Evolutionary conservation across 768 basidiomycete species (phyloP).

Genomic region (Boletus eberwhitei): DNA sequence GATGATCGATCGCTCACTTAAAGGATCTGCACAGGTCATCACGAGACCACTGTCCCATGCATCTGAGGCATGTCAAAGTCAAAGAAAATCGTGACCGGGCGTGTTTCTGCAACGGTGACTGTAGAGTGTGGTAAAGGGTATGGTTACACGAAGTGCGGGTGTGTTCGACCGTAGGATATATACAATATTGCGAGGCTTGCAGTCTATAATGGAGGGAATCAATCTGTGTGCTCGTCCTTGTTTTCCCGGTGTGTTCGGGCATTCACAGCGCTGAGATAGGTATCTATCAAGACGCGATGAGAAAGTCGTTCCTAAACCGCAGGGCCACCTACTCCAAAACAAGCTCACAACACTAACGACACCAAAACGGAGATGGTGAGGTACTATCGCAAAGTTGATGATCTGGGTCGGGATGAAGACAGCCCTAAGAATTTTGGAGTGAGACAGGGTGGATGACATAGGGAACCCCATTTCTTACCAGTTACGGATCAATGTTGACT

Average conservation of each 20-base stretch:
- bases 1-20: not conserved
- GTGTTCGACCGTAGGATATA: constrained; percentile 12
- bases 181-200: not conserved
- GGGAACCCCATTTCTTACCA: constrained; percentile 44
- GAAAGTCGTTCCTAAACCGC: not conserved
- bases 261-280: constrained; percentile 60
- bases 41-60: not conserved
- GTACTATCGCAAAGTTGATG: constrained; percentile 76
- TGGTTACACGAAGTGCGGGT: constrained; percentile 9
- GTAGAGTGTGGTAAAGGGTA: not conserved
- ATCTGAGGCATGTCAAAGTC: not conserved
- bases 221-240: not conserved
- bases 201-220: not conserved
- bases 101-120: not conserved
- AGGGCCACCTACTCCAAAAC: constrained; percentile 67
- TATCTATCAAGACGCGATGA: constrained; percentile 38
- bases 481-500: constrained; percentile 70
- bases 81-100: not conserved
- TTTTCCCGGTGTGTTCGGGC: constrained; percentile 23
- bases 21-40: not conserved
- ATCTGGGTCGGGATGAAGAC: constrained; percentile 76
- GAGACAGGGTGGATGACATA: not conserved
- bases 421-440: constrained; percentile 39
- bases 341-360: constrained; percentile 74
- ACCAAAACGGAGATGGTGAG: constrained; percentile 72